Evolutionary conservation across 371 early-diverging fungal species (phyloP), one percentile per base, ranked within the genome.

Genomic region (Fennellomyces sp.): DNA sequence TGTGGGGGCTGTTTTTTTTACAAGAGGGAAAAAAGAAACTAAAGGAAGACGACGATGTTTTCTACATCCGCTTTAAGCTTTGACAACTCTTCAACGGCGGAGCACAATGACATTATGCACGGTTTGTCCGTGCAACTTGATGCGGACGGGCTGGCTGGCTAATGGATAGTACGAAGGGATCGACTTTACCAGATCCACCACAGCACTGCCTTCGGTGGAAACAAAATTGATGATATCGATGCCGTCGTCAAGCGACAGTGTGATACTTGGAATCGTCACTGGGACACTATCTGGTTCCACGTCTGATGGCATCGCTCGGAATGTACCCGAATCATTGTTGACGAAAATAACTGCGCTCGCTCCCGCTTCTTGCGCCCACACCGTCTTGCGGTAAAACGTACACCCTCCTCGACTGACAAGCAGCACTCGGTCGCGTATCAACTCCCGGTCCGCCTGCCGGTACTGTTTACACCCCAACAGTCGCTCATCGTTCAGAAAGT

Each of bases 341-440:
- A 80, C 57, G 48, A 76, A 74, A 27, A 85, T 56, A 0, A 85
- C 76, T 0, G 74, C 80, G 1, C 61, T 35, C 2, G 85, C 85
- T 0, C 80, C 81, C 0, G 82, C 81, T 12, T 62, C 64, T 42
- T 85, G 82, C 0, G 83, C 83, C 51, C 69, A 64, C 10, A 61
- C 41, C 1, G 67, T 77, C 60, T 85, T 83, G 7, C 71, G 59
- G 8, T 70, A 60, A 58, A 85, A 85, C 3, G 64, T 61, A 63
- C 85, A 85, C 17, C 53, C 56, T 0, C 85, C 82, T n/a, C 83
- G 69, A 33, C 76, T 69, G 0, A 85, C 66, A 0, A 83, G 55
- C 30, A 82, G 31, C 7, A 83, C 67, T 8, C 65, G 72, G 15
- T 58, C 78, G 15, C 52, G 58, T 17, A 79, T 66, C 8, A 21